A percentile compares a stretch with the other conserved stretches of the same genome.
phyloP scores from a whole-genome alignment of 352 stramenopile species.

The Halophytophthora polymorphica region DNA sequence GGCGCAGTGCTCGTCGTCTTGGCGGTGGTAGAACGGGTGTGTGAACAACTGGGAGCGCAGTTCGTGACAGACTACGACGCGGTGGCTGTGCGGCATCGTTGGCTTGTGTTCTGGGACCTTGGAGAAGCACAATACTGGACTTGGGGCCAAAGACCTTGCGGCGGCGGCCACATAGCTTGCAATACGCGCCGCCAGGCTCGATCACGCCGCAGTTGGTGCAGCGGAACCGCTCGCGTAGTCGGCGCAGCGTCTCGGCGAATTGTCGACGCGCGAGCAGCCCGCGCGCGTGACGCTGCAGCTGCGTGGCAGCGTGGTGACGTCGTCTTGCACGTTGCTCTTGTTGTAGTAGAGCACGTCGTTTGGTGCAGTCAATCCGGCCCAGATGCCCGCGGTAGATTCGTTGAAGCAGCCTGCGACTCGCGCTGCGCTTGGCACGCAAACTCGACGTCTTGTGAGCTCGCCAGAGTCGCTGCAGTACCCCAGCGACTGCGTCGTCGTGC shows the following conservation, averaged over 20 bases:
- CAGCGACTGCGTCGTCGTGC: constrained; percentile 1
- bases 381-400: constrained; percentile 7
- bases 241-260: constrained; percentile 18
- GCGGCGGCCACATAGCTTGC: constrained; percentile 59
- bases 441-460: not conserved
- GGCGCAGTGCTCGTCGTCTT: too few species aligned
- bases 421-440: not conserved
- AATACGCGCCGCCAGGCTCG: constrained; percentile 57
- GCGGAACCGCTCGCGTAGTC: constrained; percentile 45
- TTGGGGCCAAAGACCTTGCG: constrained; percentile 30
- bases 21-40: constrained; percentile 3
- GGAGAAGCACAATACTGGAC: constrained; percentile 12
- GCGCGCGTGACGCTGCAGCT: constrained; percentile 26
- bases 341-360: not conserved
- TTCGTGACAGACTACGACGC: not conserved
- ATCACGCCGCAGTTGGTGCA: constrained; percentile 58
- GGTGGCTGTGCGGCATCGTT: not conserved
- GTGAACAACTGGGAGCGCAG: not conserved
- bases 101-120: not conserved
- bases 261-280: constrained; percentile 20
- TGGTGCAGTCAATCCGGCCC: constrained; percentile 1
- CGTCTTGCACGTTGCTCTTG: constrained; percentile 1
- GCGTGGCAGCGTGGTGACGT: constrained; percentile 13
- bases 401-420: constrained; percentile 11
- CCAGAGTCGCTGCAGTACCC: constrained; percentile 9